Evolutionary conservation across 2,329 filamentous ascomycete species (phyloP), one percentile per base, ranked within the genome.

Genomic region (Stagonosporopsis rhizophila): DNA sequence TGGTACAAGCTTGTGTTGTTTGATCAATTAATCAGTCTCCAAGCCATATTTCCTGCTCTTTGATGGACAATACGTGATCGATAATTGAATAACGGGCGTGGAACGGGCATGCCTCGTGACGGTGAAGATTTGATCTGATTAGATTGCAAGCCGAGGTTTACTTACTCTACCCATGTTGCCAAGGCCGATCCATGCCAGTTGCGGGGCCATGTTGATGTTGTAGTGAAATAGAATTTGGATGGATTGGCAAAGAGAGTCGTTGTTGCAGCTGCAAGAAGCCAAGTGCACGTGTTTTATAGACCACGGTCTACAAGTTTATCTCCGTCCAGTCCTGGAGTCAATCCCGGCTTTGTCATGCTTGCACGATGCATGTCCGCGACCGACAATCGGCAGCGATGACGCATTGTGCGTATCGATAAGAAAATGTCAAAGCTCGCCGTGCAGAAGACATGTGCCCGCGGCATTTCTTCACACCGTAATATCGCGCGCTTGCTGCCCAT

Each of bases 141-240:
- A 52, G 44, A 44, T 48, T 32, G 23, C 50, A 44, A 32, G 49
- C 51, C 49, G 61, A 37, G 60, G 51, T 37, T 8, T 6, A 61
- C 85, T 79, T 79, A 89, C 90, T 71, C 88, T 84, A 64, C 91
- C 92, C 87, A 96, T 96, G 75, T 96, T 96, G 48, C 92, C 92
- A 46, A 96, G 83, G 54, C 92, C 92, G 51, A 96, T 86, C 86
- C 87, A 96, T 66, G 91, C 82, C 47, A 95, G 70, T 75, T 84
- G 86, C 42, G 76, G 75, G 45, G 77, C 71, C 77, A 79, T 79
- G 22, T 41, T 68, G 62, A 51, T 56, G 44, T 20, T 38, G 46
- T 42, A 5, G 32, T 54, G 52, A 32, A 12, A 38, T 42, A 23
- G 2, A 8, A 14, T 7, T 40, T 22, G 17, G 20, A 17, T 19